Base-by-base conservation (phyloP, 148 eudicot genomes). In the Heliamphora exappendiculata region DNA sequence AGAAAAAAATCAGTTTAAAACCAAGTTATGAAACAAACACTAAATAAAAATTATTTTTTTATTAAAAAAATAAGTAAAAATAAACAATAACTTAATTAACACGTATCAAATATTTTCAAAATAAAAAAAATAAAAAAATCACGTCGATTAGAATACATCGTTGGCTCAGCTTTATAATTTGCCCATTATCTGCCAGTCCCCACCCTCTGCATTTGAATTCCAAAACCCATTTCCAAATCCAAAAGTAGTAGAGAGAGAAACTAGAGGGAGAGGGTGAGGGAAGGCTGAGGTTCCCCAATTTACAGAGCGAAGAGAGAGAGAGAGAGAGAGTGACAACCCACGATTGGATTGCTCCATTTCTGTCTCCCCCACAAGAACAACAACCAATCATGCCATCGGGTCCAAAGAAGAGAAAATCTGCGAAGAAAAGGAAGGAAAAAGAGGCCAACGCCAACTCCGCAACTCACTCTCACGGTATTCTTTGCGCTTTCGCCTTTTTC, bases 331-430 rank as follows among this genome's bases (percentile, higher is more conserved):
- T 67, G 64, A 73, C 80, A 84, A 45, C 44, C 72, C 72, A 79
- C 75, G 76, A 81, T 84, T 84, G 55, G 76, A 51, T 29, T 16
- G 68, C 59, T 75, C 76, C 47, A 58, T 74, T 47, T 73, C 73
- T 76, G 63, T 81, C 49, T n/a, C 65, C 37, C 13, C 14, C 13
- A 5, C 57, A 8, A 33, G 77, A 73, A 34, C 66, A 31, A 17
- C 41, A 67, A 50, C 36, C 74, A 86, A 89, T 83, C 89, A 91
- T 91, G 97, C 97, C 97, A 14, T 64, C 78, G 66, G 88, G 88
- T 84, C 51, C 88, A 4, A 93, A 84, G 93, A 94, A 85, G 89
- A 72, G 97, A 80, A 94, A 91, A 83, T 91, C 94, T 68, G 89
- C 88, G 62, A 90, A 89, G 88, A 91, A 91, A 86, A 94, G 88